phyloP scores from a whole-genome alignment of 1,284 basidiomycete genomes.

The Phlebopus sp. region DNA sequence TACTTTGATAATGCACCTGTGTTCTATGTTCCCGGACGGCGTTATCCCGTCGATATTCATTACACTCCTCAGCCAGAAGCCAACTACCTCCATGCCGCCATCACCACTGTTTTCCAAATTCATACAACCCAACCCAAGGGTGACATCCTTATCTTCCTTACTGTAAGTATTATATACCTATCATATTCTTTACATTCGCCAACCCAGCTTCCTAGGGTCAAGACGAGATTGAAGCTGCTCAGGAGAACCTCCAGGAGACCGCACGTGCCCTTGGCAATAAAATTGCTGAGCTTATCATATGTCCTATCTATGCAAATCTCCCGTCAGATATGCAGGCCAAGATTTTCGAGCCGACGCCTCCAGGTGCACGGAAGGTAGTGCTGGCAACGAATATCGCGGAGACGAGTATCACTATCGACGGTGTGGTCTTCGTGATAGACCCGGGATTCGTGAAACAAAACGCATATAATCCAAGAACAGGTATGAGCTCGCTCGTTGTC shows the following conservation, averaged over 20 bases:
- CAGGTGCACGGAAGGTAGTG: conserved; percentile 94
- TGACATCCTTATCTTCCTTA: conserved; percentile 98
- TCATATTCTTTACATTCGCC: conserved; percentile 1
- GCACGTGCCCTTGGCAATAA: conserved; percentile 94
- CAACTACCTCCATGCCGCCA: conserved; percentile 97
- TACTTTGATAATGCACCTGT: conserved; percentile 95
- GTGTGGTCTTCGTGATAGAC: conserved; percentile 97
- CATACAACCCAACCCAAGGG: conserved; percentile 98
- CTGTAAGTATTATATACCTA: conserved; percentile 48
- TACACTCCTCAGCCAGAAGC: conserved; percentile 98
- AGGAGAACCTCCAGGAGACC: conserved; percentile 95
- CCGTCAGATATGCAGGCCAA: conserved; percentile 99
- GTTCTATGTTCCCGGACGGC: conserved; percentile 94
- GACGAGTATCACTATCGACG: conserved; percentile 97
- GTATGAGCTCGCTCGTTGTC: conserved; percentile 93
- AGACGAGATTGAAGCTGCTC: conserved; percentile 98
- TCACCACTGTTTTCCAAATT: conserved; percentile 98
- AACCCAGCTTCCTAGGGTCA: conserved; percentile 69
- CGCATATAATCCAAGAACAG: conserved; percentile 93
- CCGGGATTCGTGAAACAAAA: conserved; percentile 98
- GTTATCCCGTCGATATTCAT: conserved; percentile 97
- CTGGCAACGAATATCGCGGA: conserved; percentile 99
- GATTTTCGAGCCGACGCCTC: conserved; percentile 98
- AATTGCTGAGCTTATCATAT: conserved; percentile 91
- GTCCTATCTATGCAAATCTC: conserved; percentile 97